These are phyloP conservation scores for Mortierella sp. DNA, from an alignment of 371 early-diverging fungal species.

Conservation along the genomic window DNA sequence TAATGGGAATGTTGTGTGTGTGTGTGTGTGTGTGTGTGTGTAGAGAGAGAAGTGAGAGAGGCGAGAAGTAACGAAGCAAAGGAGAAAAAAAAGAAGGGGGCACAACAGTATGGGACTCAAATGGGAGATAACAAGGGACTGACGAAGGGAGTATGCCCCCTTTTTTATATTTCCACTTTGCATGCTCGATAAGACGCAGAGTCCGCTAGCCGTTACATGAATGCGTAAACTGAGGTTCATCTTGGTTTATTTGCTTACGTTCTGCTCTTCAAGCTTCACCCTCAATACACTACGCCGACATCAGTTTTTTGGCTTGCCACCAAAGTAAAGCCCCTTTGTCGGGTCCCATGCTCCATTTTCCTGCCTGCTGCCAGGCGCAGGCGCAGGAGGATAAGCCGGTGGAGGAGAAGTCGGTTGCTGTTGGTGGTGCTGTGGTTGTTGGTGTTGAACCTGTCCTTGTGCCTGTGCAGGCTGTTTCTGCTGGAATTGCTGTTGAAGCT, in stretches of 20 bases:
- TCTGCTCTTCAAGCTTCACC: neutral
- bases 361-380: neutral
- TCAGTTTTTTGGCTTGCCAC: constrained; percentile 40
- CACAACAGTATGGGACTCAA: too few species aligned
- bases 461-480: constrained; percentile 27
- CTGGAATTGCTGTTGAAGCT: constrained; percentile 37
- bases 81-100: neutral
- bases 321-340: constrained; percentile 42
- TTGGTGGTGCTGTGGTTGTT: neutral
- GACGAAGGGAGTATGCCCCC: neutral
- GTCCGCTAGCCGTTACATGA: too few species aligned
- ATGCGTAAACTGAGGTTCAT: too few species aligned
- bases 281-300: too few species aligned
- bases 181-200: too few species aligned
- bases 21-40: neutral
- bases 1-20: too few species aligned
- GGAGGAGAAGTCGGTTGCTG: constrained; percentile 5
- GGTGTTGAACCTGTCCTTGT: neutral
- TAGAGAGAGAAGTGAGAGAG: neutral
- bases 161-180: neutral
- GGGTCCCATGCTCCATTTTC: constrained; percentile 34
- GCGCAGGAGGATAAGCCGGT: neutral
- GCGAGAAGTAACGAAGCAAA: neutral
- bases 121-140: too few species aligned
- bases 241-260: neutral